A percentile compares a stretch with the other conserved stretches of the same genome.
These are phyloP conservation scores for Populus hybrid DNA, from an alignment of 441 rosid genomes.

Conservation along the genomic window DNA sequence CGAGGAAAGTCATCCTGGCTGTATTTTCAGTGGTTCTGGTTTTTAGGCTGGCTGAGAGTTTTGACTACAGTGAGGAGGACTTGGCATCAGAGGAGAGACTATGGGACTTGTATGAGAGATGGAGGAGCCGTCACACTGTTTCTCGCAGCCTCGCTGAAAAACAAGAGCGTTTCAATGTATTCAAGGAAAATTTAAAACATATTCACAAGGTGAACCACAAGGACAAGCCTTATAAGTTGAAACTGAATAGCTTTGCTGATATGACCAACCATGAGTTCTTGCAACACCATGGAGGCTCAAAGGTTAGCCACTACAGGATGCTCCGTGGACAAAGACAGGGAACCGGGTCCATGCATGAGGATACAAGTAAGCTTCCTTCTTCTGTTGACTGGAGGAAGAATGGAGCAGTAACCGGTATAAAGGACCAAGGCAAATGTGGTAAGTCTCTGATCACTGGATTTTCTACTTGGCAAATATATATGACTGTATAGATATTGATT, in stretches of 20 bases:
- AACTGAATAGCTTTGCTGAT: conserved; percentile 74
- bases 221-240: conserved; percentile 66
- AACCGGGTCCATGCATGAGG: conserved; percentile 40
- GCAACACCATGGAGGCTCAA: conserved; percentile 53
- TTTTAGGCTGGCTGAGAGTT: conserved; percentile 37
- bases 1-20: conserved; percentile 28
- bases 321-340: conserved; percentile 38
- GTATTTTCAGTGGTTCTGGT: conserved; percentile 33
- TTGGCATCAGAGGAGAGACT: conserved; percentile 55
- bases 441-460: neutral
- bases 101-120: conserved; percentile 62
- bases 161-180: conserved; percentile 60
- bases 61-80: conserved; percentile 62
- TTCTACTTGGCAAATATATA: neutral
- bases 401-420: conserved; percentile 67
- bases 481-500: neutral
- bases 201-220: conserved; percentile 57
- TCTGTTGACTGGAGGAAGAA: conserved; percentile 76
- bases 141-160: conserved; percentile 59
- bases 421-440: conserved; percentile 86
- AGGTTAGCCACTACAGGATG: conserved; percentile 62
- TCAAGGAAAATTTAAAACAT: conserved; percentile 66
- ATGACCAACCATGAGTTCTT: conserved; percentile 72
- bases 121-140: conserved; percentile 74
- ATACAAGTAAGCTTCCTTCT: conserved; percentile 34